Evolutionary conservation across 495 filamentous ascomycete genomes (phyloP).

Genomic region (Wilcoxina mikolae): DNA sequence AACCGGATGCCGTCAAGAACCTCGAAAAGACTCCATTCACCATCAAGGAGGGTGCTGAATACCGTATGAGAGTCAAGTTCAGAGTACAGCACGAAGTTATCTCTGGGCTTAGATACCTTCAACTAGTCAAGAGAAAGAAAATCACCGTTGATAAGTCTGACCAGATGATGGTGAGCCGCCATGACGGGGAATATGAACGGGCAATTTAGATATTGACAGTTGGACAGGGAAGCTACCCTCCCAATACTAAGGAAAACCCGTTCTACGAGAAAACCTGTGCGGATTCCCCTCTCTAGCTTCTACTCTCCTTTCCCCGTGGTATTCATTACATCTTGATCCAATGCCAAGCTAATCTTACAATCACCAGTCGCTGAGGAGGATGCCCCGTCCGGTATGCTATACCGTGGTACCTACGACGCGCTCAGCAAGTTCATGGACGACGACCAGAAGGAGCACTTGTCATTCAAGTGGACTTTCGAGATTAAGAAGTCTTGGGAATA

Average conservation of each 20-base stretch:
- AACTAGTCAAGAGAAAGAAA: slow-evolving; percentile 76
- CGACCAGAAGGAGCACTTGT: slow-evolving; percentile 67
- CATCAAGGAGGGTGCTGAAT: slow-evolving; percentile 87
- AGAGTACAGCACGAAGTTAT: slow-evolving; percentile 92
- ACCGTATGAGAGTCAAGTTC: slow-evolving; percentile 85
- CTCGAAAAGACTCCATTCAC: slow-evolving; percentile 84
- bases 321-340: slow-evolving; percentile 1
- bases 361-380: slow-evolving; percentile 67
- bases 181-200: slow-evolving; percentile 9
- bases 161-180: slow-evolving; percentile 74
- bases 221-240: slow-evolving; percentile 64
- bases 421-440: slow-evolving; percentile 82
- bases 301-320: not conserved
- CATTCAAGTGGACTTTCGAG: slow-evolving; percentile 88
- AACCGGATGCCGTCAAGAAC: slow-evolving; percentile 45
- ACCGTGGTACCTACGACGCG: slow-evolving; percentile 73
- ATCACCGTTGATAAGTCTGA: slow-evolving; percentile 74
- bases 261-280: slow-evolving; percentile 81
- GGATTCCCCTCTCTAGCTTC: slow-evolving; percentile 26
- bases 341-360: slow-evolving; percentile 3
- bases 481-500: slow-evolving; percentile 86
- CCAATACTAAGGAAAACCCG: slow-evolving; percentile 70
- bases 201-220: slow-evolving; percentile 22
- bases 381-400: slow-evolving; percentile 77
- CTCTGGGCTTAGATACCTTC: slow-evolving; percentile 85